phyloP scores from a whole-genome alignment of 2,329 filamentous ascomycete species.

The Gaeumannomyces tritici region DNA sequence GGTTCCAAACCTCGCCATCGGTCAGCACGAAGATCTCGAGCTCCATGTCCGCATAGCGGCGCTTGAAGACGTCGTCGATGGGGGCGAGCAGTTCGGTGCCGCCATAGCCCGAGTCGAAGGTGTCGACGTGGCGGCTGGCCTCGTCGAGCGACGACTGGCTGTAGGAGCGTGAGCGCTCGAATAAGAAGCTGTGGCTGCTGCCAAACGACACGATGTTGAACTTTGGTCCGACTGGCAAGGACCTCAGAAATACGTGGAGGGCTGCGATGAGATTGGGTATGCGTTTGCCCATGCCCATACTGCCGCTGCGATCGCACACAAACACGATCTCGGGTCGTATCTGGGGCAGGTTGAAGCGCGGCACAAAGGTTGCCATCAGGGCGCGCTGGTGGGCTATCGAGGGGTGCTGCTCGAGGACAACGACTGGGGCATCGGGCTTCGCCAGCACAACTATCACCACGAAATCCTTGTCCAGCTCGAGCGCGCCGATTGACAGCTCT shows the following conservation, averaged over 20 bases:
- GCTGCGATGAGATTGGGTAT: conserved; percentile 45
- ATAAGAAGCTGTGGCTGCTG: conserved; percentile 32
- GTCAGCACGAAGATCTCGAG: conserved; percentile 47
- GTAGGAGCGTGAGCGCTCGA: conserved; percentile 33
- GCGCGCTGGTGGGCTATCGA: conserved; percentile 51
- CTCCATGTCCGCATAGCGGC: conserved; percentile 33
- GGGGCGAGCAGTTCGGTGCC: conserved; percentile 43
- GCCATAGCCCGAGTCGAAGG: conserved; percentile 36
- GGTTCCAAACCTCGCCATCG: conserved; percentile 44
- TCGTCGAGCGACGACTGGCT: conserved; percentile 29
- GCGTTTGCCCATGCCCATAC: conserved; percentile 39
- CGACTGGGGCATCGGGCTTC: conserved; percentile 49
- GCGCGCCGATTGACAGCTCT: conserved; percentile 40
- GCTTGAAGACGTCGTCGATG: conserved; percentile 30
- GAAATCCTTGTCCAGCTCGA: conserved; percentile 55
- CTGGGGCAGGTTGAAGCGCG: conserved; percentile 53
- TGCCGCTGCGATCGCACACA: conserved; percentile 62
- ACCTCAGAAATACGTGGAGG: conserved; percentile 55
- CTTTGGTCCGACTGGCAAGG: conserved; percentile 50
- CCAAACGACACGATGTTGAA: conserved; percentile 68
- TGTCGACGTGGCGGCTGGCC: conserved; percentile 29
- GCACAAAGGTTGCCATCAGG: conserved; percentile 62
- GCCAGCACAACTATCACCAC: conserved; percentile 54
- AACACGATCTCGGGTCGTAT: conserved; percentile 57
- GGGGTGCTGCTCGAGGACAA: conserved; percentile 57